Conservation (phyloP, 495 filamentous ascomycete genomes). For the Trichocladium antarcticum region DNA sequence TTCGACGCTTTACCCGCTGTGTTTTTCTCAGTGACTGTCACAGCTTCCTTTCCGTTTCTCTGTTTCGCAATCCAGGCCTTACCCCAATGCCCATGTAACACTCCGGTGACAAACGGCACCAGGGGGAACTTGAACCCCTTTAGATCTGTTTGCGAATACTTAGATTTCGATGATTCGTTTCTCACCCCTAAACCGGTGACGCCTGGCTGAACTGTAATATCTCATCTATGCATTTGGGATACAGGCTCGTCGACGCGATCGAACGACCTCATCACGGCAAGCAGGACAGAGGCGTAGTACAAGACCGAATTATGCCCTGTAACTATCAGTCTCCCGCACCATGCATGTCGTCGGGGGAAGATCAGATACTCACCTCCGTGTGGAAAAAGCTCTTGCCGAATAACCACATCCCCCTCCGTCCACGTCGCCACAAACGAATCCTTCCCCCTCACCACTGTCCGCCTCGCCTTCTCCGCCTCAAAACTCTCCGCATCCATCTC, state of each 20-base stretch:
- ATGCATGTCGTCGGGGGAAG: no score
- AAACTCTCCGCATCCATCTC: constrained; percentile 22
- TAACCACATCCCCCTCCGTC: constrained; percentile 30
- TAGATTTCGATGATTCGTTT: no score
- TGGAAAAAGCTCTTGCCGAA: constrained; percentile 44
- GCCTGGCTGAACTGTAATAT: no score
- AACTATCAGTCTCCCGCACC: constrained; percentile 6
- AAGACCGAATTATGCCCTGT: constrained; percentile 50
- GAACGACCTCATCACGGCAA: constrained; percentile 58
- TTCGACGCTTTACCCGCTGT: background rate
- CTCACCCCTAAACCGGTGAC: no score
- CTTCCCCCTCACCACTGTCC: constrained; percentile 29
- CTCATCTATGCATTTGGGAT: background rate
- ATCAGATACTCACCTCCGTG: constrained; percentile 41
- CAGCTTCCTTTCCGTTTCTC: background rate
- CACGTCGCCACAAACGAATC: constrained; percentile 34
- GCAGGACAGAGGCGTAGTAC: constrained; percentile 42
- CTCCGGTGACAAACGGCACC: no score
- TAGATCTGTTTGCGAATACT: no score
- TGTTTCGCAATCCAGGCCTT: no score
- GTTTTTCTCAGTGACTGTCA: background rate
- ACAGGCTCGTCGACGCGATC: constrained; percentile 10
- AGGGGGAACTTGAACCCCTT: no score
- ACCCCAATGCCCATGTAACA: no score
- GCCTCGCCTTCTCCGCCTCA: constrained; percentile 30